phyloP scores from a whole-genome alignment of 2,329 filamentous ascomycete species.

The Corynespora cassiicola region DNA sequence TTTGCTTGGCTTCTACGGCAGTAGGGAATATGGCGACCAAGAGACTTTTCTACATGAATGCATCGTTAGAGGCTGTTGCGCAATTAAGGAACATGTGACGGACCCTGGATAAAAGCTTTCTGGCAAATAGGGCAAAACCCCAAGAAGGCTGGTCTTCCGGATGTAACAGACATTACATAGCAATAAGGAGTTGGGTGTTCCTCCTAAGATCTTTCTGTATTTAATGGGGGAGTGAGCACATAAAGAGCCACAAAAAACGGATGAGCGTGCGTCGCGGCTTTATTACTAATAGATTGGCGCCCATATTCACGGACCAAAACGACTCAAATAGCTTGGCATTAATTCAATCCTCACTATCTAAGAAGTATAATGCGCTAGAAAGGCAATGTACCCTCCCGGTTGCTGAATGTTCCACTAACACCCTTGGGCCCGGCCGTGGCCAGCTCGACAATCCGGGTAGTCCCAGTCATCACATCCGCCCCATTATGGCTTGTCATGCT shows the following conservation, averaged over 20 bases:
- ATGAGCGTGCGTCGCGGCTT: too few species aligned
- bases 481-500: slow-evolving; percentile 6
- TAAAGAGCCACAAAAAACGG: not conserved
- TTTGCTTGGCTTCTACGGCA: slow-evolving; percentile 2
- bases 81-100: not conserved
- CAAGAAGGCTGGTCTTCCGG: not conserved
- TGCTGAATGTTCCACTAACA: too few species aligned
- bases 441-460: slow-evolving; percentile 1
- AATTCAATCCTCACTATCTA: too few species aligned
- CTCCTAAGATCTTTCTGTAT: too few species aligned
- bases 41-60: slow-evolving; percentile 2
- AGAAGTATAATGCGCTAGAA: too few species aligned
- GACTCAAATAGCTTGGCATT: too few species aligned
- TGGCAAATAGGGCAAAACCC: slow-evolving; percentile 2
- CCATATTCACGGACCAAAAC: too few species aligned
- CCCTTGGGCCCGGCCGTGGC: too few species aligned
- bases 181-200: too few species aligned
- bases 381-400: too few species aligned
- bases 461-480: not conserved
- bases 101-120: slow-evolving; percentile 1
- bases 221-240: too few species aligned
- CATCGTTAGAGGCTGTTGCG: not conserved
- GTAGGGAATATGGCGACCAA: slow-evolving; percentile 1
- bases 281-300: too few species aligned
- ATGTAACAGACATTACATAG: not conserved